phyloP scores from a whole-genome alignment of 2,329 filamentous ascomycete genomes.

The Stachybotrys chartarum region DNA sequence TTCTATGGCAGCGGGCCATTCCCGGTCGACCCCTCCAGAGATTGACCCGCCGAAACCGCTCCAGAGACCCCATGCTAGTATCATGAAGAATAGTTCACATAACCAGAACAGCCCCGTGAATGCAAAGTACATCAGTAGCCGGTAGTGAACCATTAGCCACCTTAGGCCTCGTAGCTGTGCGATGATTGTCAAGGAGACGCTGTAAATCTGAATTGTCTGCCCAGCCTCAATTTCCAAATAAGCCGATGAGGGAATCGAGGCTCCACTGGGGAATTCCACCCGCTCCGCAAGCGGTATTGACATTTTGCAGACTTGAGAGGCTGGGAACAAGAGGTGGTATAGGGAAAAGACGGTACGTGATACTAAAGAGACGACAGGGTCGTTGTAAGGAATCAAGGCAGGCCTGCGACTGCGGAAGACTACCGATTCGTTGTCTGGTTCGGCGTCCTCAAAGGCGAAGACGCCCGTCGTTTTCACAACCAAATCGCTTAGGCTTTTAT shows the following conservation, averaged over 20 bases:
- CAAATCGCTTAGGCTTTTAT: conserved; percentile 22
- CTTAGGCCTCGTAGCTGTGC: conserved; percentile 71
- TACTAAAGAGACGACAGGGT: conserved; percentile 57
- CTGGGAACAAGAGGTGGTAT: conserved; percentile 61
- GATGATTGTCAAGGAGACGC: conserved; percentile 57
- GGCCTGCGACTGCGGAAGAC: conserved; percentile 64
- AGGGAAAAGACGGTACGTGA: conserved; percentile 57
- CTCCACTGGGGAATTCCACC: conserved; percentile 49
- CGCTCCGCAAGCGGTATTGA: conserved; percentile 66
- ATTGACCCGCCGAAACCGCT: conserved; percentile 21
- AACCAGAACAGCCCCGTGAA: conserved; percentile 72
- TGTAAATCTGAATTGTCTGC: conserved; percentile 69
- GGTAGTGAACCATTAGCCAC: conserved; percentile 83
- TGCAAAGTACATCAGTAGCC: conserved; percentile 58
- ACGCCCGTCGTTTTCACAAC: conserved; percentile 17
- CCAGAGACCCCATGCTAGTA: conserved; percentile 56
- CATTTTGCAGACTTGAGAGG: conserved; percentile 56
- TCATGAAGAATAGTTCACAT: conserved; percentile 62
- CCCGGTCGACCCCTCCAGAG: conserved; percentile 4
- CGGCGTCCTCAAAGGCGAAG: conserved; percentile 22
- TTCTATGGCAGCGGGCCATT: conserved; percentile 4
- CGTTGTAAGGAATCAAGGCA: conserved; percentile 72
- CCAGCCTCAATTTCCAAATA: conserved; percentile 62
- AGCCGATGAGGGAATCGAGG: conserved; percentile 36
- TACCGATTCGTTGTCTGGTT: conserved; percentile 30